phyloP scores from a whole-genome alignment of 1,139 yeast species.

The Zhuliangozyma blackwelliae region DNA sequence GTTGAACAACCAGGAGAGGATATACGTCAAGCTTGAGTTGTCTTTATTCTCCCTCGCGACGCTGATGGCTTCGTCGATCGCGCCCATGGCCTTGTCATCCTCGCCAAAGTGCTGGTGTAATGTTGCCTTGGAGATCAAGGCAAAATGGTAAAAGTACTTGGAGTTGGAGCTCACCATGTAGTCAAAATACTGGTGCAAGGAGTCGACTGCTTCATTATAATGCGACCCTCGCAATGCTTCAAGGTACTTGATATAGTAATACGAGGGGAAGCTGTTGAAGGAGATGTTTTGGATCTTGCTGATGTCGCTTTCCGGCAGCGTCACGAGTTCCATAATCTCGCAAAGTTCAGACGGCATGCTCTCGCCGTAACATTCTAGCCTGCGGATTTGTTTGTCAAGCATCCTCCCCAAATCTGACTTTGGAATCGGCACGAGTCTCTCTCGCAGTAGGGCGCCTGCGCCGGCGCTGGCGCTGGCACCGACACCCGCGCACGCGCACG shows the following conservation, averaged over 20 bases:
- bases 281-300: conserved; percentile 43
- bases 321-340: conserved; percentile 43
- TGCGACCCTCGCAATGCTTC: conserved; percentile 59
- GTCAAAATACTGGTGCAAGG: conserved; percentile 79
- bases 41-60: conserved; percentile 88
- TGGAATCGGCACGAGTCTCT: conserved; percentile 35
- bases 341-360: conserved; percentile 46
- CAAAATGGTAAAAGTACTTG: conserved; percentile 72
- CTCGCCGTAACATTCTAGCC: conserved; percentile 52
- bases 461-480: too few species aligned
- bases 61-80: conserved; percentile 82
- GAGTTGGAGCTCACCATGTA: conserved; percentile 73
- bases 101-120: conserved; percentile 76
- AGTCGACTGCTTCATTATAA: conserved; percentile 69
- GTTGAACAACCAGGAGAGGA: conserved; percentile 76
- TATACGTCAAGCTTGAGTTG: conserved; percentile 63
- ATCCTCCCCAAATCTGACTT: conserved; percentile 50
- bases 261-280: conserved; percentile 51
- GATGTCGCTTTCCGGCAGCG: conserved; percentile 37
- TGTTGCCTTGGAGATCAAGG: conserved; percentile 72
- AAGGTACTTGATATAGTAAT: conserved; percentile 61
- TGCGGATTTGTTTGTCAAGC: conserved; percentile 53
- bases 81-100: conserved; percentile 68
- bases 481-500: conserved; percentile 5
- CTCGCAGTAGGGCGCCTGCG: conserved; percentile 11